Evolutionary conservation across 768 basidiomycete species (phyloP), one percentile per base, ranked within the genome.

Genomic region (Gymnopilus junonius): DNA sequence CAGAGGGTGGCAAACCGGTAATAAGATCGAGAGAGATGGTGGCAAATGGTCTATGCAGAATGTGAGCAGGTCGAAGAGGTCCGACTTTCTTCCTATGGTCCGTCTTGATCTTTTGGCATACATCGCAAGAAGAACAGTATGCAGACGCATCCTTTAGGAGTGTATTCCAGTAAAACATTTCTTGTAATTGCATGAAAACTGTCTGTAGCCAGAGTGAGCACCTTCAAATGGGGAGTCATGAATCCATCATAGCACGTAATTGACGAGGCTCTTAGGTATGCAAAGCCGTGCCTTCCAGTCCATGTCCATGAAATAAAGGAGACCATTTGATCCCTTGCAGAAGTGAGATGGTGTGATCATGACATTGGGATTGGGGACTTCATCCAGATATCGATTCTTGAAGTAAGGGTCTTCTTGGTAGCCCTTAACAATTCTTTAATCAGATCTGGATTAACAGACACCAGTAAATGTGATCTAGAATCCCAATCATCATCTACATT

Each of bases 81-180:
- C 71, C 71, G 54, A 67, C 63, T 21, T 60, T 35, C 35, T 21
- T 54, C 3, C 40, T 32, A 27, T 58, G 63, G 32, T 68, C 70
- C 1, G 54, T 23, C 34, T 74, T 74, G 21, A 64, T 67, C 45
- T 74, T 73, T 51, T 74, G 73, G 48, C 70, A 72, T 11, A 69
- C 34, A 39, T 72, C 70, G 51, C 72, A 75, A 0, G 71, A 53
- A 2, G 32, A 20, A 1, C 39, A 31, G 43, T 62, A 74, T 12
- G 46, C 35, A 0, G 46, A 11, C 0, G 60, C 63, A 40, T 72
- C 71, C 43, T 58, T 63, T 4, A 35, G 2, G 43, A 72, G 27
- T 43, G 42, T 31, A 42, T 54, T n/a, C 64, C 64, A 65, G n/a
- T 32, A 65, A 25, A 65, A 61, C 3, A 51, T 15, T 15, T 58